Conservation (phyloP, 805 yeast species). For the Candida silvatica region DNA sequence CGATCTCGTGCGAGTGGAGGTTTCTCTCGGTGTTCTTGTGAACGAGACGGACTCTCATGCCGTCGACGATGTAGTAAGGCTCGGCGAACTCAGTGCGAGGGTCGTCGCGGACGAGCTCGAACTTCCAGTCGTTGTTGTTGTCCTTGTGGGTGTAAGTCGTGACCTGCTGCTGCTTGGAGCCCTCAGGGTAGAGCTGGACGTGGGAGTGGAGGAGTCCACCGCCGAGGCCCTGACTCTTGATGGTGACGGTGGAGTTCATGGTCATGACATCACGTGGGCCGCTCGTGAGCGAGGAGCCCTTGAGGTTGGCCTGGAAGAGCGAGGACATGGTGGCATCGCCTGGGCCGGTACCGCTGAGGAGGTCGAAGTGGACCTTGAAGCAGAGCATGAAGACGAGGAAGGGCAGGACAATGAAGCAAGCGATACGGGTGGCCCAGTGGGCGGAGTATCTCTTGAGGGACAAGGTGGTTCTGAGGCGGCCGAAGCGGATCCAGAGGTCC, state of each 20-base stretch:
- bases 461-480: constrained; percentile 35
- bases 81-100: constrained; percentile 24
- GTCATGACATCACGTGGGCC: constrained; percentile 61
- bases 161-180: constrained; percentile 89
- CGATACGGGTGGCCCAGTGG: constrained; percentile 71
- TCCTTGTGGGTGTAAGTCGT: constrained; percentile 96
- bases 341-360: constrained; percentile 76
- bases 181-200: constrained; percentile 75
- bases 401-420: constrained; percentile 66
- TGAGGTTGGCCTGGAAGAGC: constrained; percentile 70
- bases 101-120: constrained; percentile 51
- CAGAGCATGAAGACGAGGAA: constrained; percentile 55
- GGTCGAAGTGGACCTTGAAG: constrained; percentile 74
- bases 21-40: constrained; percentile 69
- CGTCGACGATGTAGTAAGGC: constrained; percentile 40
- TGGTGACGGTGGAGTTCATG: constrained; percentile 46
- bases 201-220: constrained; percentile 86
- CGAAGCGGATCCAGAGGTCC: constrained; percentile 87
- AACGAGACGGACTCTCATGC: constrained; percentile 59
- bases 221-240: constrained; percentile 63
- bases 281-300: constrained; percentile 50
- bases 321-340: constrained; percentile 67
- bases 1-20: constrained; percentile 73
- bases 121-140: constrained; percentile 72
- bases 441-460: constrained; percentile 25